Percentiles rank a stretch among this genome's conserved stretches.
Evolutionary conservation across 164 flowering plant species (phyloP).

Genomic region (Vitis vinifera): ASM3070453v1 NC_081806.1:5496501-5497000

Average conservation of each 20-base stretch:
- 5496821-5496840: conserved; percentile 22
- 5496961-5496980: not conserved
- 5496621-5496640: conserved; percentile 97
- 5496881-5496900: conserved; percentile 67
- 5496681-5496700: conserved; percentile 71
- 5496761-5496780: conserved; percentile 56
- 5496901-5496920: conserved; percentile 56
- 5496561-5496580: conserved; percentile 54
- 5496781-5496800: conserved; percentile 37
- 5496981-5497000: conserved; percentile 27
- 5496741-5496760: conserved; percentile 65
- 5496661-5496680: conserved; percentile 78
- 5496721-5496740: conserved; percentile 39
- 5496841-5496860: conserved; percentile 46
- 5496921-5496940: not conserved
- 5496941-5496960: not conserved
- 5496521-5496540: conserved; percentile 64
- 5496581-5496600: conserved; percentile 33
- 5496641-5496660: conserved; percentile 96
- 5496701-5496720: conserved; percentile 42
- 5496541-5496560: conserved; percentile 50
- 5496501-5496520: conserved; percentile 54
- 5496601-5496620: conserved; percentile 82
- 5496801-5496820: conserved; percentile 35
- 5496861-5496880: conserved; percentile 43